A percentile compares a stretch with the other conserved stretches of the same genome.
Conservation (phyloP, 345 rosid species). For the Conringia planisiliqua region DNA sequence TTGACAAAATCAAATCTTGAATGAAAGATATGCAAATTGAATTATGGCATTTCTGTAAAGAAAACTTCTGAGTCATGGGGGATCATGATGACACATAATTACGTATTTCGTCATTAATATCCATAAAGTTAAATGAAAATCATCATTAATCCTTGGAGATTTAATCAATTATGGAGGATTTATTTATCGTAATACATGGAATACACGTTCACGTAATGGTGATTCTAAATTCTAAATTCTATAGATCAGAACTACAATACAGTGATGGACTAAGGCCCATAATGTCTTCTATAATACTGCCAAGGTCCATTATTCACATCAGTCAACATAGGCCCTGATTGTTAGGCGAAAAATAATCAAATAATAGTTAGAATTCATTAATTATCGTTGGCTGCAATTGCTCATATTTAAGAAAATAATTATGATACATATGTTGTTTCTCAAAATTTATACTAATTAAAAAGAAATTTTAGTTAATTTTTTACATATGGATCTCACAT, state of each 20-base stretch:
- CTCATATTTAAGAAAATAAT: no score
- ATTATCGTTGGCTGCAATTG: no score
- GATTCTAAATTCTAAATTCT: no score
- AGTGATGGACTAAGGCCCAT: background rate
- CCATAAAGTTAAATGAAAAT: constrained; percentile 1
- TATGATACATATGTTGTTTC: no score
- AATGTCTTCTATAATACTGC: background rate
- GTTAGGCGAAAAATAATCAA: no score
- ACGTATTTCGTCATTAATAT: constrained; percentile 4
- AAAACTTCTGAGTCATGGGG: background rate
- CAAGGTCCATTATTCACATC: background rate
- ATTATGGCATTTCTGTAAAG: background rate
- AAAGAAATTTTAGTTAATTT: no score
- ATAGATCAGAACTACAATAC: no score
- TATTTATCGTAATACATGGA: background rate
- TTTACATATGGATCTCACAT: no score
- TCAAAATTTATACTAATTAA: no score
- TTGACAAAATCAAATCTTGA: background rate
- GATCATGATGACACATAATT: constrained; percentile 21
- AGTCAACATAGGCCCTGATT: no score
- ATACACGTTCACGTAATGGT: background rate
- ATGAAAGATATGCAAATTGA: background rate
- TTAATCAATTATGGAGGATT: no score
- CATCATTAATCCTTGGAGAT: background rate
- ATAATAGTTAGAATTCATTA: no score